A percentile compares a stretch with the other conserved stretches of the same genome.
phyloP scores from a whole-genome alignment of 257 asterid genomes.

The Salvia miltiorrhiza region DNA sequence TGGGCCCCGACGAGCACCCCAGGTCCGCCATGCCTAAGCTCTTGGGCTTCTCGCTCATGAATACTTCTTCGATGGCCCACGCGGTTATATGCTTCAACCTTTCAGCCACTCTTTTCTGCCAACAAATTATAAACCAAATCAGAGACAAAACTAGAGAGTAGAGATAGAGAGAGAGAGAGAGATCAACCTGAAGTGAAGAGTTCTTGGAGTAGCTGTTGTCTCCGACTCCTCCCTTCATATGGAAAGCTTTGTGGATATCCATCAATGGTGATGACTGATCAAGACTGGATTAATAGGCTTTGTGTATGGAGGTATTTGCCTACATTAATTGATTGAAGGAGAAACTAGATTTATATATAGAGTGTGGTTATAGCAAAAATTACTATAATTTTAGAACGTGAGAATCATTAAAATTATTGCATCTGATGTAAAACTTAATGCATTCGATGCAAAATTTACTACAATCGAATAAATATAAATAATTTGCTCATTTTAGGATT shows the following conservation, averaged over 20 bases:
- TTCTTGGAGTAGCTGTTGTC: constrained; percentile 63
- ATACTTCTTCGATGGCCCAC: constrained; percentile 44
- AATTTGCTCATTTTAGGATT: too few relatives aligned
- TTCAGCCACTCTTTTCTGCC: constrained; percentile 69
- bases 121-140: not conserved
- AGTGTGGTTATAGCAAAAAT: too few relatives aligned
- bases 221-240: constrained; percentile 85
- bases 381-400: too few relatives aligned
- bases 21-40: constrained; percentile 88
- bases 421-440: too few relatives aligned
- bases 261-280: constrained; percentile 14
- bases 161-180: not conserved
- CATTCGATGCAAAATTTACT: too few relatives aligned
- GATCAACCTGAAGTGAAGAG: constrained; percentile 78
- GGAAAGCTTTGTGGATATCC: constrained; percentile 78
- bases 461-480: too few relatives aligned
- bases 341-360: too few relatives aligned
- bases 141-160: not conserved
- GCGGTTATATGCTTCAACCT: constrained; percentile 53
- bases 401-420: too few relatives aligned
- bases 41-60: constrained; percentile 36
- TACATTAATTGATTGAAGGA: too few relatives aligned
- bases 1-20: constrained; percentile 89
- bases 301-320: too few relatives aligned
- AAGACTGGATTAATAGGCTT: too few relatives aligned